Evolutionary conservation across 2,329 filamentous ascomycete species (phyloP), one percentile per base, ranked within the genome.

Genomic region (Cordyceps militaris): DNA sequence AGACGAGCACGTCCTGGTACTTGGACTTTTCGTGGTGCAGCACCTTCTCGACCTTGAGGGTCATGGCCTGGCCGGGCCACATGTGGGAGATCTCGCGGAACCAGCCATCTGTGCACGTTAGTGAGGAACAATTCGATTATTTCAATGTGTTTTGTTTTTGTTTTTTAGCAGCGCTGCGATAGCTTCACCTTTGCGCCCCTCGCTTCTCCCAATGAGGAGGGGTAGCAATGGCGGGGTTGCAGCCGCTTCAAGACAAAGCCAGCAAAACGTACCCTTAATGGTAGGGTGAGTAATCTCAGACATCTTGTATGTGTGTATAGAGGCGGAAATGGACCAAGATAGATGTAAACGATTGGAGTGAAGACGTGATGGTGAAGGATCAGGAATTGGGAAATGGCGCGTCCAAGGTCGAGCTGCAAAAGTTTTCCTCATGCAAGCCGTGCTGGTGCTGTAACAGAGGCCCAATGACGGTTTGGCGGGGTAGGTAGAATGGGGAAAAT

Each of bases 41-140:
- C 70, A 99, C 87, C 81, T 97, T 90, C 75, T 99, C 93, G 76
- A 99, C 94, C 77, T 89, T 91, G 73, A 96, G 87, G 66, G 89
- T 97, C 93, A 97, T 97, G 73, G 94, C 94, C 81, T 97, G 94
- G 74, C 94, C 83, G 62, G 94, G 93, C 94, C 94, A 99, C 93
- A 99, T 97, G 72, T 94, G 81, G 67, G 89, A 96, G 78, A 96
- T 92, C 80, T 99, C 94, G 76, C 91, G 89, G 88, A 99, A 99
- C 94, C 94, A 99, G 79, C 93, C 94, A 96, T 97, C 94, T 96
- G 66, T 2, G 30, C 46, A 47, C 55, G 23, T 52, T 26, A 19
- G 14, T 16, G 43, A 19, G 44, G n/a, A 32, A 61, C 62, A 60
- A 66, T 58, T 46, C 42, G 56, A 34, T 21, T 6, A 14, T 13